These are phyloP conservation scores for Solanum chacoense DNA, from an alignment of 305 asterid genomes.

Conservation along the genomic window DNA sequence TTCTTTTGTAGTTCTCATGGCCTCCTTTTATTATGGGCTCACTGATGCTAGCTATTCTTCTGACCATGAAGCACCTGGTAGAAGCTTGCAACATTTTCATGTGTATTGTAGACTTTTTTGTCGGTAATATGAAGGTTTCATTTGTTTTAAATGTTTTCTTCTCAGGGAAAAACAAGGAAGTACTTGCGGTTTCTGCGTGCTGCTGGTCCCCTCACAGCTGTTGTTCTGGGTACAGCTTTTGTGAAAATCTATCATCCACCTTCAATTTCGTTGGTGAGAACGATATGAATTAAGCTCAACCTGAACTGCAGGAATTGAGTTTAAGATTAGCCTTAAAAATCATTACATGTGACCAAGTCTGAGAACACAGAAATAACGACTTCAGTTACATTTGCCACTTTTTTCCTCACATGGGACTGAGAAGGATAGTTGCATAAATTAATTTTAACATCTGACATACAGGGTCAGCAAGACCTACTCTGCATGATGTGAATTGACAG, in stretches of 20 bases:
- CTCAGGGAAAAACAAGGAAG: constrained; percentile 70
- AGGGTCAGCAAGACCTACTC: neutral
- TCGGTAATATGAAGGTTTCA: neutral
- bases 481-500: neutral
- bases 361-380: neutral
- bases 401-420: neutral
- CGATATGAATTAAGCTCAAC: constrained; percentile 13
- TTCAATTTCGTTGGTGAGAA: constrained; percentile 86
- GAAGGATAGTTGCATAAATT: neutral
- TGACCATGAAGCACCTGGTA: constrained; percentile 91
- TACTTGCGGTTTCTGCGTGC: constrained; percentile 68
- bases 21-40: constrained; percentile 94
- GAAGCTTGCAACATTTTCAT: constrained; percentile 10
- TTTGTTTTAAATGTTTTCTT: constrained; percentile 15
- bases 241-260: constrained; percentile 66
- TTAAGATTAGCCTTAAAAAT: neutral
- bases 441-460: neutral
- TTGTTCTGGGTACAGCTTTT: constrained; percentile 69
- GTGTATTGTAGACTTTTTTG: neutral
- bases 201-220: constrained; percentile 94
- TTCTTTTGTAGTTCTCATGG: constrained; percentile 62
- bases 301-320: neutral
- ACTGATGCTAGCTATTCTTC: constrained; percentile 55
- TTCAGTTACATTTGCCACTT: neutral
- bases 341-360: neutral